Evolutionary conservation across 2,329 filamentous ascomycete genomes (phyloP).

Genomic region (Dactylonectria estremocensis): DNA sequence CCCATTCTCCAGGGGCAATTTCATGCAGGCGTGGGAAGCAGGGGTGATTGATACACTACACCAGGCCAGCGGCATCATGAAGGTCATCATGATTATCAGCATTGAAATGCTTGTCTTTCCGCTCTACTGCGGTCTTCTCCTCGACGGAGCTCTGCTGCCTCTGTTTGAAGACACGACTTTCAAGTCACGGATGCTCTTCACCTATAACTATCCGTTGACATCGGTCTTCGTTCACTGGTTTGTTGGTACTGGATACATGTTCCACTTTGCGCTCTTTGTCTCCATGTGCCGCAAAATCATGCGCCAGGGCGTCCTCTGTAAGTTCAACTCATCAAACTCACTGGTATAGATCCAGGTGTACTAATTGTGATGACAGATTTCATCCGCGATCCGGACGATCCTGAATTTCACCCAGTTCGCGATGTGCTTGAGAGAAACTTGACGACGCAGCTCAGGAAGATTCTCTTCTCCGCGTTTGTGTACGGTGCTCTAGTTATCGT

Average conservation of each 20-base stretch:
- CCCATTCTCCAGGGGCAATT: conserved; percentile 73
- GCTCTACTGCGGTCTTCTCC: conserved; percentile 91
- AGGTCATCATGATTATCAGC: conserved; percentile 97
- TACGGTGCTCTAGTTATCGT: conserved; percentile 94
- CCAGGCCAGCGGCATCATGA: conserved; percentile 96
- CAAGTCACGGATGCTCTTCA: conserved; percentile 83
- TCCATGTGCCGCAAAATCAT: conserved; percentile 99
- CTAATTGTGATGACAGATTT: conserved; percentile 74
- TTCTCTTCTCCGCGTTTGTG: conserved; percentile 94
- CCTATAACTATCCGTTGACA: conserved; percentile 83
- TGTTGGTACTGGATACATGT: conserved; percentile 99
- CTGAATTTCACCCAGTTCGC: conserved; percentile 96
- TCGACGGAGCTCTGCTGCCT: conserved; percentile 90
- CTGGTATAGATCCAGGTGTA: not conserved
- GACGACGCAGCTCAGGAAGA: conserved; percentile 93
- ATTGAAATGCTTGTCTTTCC: conserved; percentile 99
- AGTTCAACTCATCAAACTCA: conserved; percentile 55
- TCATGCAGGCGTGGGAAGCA: conserved; percentile 78
- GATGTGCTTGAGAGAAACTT: conserved; percentile 96
- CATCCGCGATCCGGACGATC: conserved; percentile 97
- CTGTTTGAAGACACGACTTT: conserved; percentile 88
- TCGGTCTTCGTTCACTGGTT: conserved; percentile 99
- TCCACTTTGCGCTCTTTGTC: conserved; percentile 98
- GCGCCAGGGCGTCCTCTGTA: conserved; percentile 92
- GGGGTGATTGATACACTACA: conserved; percentile 86